phyloP scores from a whole-genome alignment of 1,139 yeast species.

The Magnusiomyces fungicola region DNA sequence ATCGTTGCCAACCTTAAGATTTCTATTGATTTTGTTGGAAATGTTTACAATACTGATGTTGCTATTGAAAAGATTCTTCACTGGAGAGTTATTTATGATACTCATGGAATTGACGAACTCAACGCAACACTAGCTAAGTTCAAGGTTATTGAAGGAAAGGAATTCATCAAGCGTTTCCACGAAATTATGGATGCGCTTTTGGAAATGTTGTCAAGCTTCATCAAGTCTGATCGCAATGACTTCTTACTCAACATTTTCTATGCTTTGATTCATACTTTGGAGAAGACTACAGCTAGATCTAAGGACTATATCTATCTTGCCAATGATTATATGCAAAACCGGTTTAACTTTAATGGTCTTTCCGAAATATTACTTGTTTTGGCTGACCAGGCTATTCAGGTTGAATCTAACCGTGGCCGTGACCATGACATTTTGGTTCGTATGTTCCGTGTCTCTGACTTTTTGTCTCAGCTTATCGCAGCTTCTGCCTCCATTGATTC shows the following conservation, averaged over 20 bases:
- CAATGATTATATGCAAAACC: constrained; percentile 23
- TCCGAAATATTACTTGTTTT: constrained; percentile 22
- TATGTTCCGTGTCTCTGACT: constrained; percentile 24
- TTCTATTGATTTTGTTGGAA: constrained; percentile 64
- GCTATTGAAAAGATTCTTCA: constrained; percentile 52
- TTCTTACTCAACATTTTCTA: constrained; percentile 25
- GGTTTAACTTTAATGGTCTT: constrained; percentile 27
- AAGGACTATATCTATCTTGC: constrained; percentile 24
- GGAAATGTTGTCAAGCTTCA: constrained; percentile 27
- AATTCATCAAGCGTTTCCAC: constrained; percentile 25
- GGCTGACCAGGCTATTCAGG: constrained; percentile 19
- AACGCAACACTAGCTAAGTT: constrained; percentile 28
- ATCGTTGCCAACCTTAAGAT: constrained; percentile 29
- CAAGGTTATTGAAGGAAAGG: constrained; percentile 24
- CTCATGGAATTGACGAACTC: constrained; percentile 23
- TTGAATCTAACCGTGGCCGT: constrained; percentile 19
- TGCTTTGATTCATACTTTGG: constrained; percentile 26
- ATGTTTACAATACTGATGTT: constrained; percentile 52
- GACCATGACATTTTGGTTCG: constrained; percentile 20
- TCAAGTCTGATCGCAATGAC: constrained; percentile 21
- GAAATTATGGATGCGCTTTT: constrained; percentile 39
- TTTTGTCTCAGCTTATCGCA: constrained; percentile 24
- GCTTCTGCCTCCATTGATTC: constrained; percentile 27
- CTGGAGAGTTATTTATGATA: constrained; percentile 44
- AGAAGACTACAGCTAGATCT: constrained; percentile 24